Evolutionary conservation across 108 stramenopile genomes (phyloP).

Genomic region (Mediolabrus comicus): DNA sequence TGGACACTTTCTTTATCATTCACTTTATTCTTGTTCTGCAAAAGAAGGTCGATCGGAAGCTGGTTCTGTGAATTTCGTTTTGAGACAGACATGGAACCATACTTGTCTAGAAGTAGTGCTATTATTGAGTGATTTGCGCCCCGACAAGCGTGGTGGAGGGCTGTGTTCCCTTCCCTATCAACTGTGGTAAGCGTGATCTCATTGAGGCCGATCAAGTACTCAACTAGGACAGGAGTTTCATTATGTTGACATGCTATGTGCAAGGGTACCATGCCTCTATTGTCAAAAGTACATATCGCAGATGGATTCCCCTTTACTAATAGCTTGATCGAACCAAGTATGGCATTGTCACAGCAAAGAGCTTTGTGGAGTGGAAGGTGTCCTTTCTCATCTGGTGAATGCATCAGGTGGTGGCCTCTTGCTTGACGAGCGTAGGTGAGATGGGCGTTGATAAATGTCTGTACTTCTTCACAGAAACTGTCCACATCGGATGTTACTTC

Average conservation of each 20-base stretch:
- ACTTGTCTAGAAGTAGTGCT: background rate
- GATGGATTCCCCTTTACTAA: background rate
- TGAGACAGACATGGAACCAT: background rate
- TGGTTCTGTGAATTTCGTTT: background rate
- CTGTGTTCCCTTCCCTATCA: background rate
- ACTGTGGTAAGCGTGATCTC: background rate
- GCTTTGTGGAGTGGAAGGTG: conserved; percentile 3
- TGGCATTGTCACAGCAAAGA: background rate
- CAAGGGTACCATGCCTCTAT: background rate
- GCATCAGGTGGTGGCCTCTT: background rate
- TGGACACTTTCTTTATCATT: too few relatives aligned
- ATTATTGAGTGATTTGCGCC: background rate
- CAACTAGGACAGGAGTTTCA: background rate
- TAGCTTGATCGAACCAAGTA: conserved; percentile 15
- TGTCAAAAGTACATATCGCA: background rate
- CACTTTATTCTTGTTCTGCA: background rate
- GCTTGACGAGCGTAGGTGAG: background rate
- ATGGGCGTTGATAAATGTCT: background rate
- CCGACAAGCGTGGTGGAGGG: conserved; percentile 2
- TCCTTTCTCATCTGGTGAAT: background rate
- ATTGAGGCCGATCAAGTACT: background rate
- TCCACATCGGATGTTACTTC: too few relatives aligned
- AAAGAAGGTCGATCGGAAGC: conserved; percentile 6
- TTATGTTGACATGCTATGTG: conserved; percentile 15
- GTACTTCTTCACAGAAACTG: too few relatives aligned